A percentile compares a stretch with the other conserved stretches of the same genome.
Evolutionary conservation across 2,329 filamentous ascomycete genomes (phyloP).

Genomic region (Parastagonospora avenae): DNA sequence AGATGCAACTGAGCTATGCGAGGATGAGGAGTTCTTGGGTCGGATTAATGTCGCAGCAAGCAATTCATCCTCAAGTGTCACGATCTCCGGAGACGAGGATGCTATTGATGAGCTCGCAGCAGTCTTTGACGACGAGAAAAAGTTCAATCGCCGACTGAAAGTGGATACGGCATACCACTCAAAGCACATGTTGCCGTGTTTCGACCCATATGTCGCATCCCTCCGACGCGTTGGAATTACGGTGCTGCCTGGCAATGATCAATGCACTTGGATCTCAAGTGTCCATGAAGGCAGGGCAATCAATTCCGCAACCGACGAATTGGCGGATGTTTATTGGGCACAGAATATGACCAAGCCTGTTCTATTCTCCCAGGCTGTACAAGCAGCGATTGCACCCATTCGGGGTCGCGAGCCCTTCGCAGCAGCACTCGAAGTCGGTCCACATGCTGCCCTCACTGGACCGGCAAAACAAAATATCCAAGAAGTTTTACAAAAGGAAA

Average conservation of each 20-base stretch:
- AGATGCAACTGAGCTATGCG: no score
- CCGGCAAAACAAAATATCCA: conserved; percentile 5
- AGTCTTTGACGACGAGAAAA: no score
- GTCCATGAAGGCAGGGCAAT: conserved; percentile 1
- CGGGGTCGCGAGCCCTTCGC: no score
- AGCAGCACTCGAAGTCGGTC: conserved; percentile 50
- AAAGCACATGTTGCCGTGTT: conserved; percentile 7
- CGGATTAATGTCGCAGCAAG: no score
- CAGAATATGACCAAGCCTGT: conserved; percentile 3
- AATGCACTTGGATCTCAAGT: background rate
- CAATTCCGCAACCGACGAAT: background rate
- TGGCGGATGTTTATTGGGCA: background rate
- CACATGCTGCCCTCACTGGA: conserved; percentile 50
- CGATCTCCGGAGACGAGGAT: no score
- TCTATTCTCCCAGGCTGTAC: conserved; percentile 1
- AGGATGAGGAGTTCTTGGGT: no score
- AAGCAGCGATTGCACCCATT: no score
- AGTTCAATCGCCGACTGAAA: no score
- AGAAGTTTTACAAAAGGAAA: no score
- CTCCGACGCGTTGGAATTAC: background rate
- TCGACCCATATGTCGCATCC: conserved; percentile 3
- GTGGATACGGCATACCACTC: conserved; percentile 52
- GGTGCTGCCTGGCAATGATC: background rate
- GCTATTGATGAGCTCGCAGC: no score
- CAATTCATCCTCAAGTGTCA: no score